Evolutionary conservation across 1,139 yeast genomes (phyloP), one percentile per base, ranked within the genome.

Genomic region (Blastobotrys illinoisensis): DNA sequence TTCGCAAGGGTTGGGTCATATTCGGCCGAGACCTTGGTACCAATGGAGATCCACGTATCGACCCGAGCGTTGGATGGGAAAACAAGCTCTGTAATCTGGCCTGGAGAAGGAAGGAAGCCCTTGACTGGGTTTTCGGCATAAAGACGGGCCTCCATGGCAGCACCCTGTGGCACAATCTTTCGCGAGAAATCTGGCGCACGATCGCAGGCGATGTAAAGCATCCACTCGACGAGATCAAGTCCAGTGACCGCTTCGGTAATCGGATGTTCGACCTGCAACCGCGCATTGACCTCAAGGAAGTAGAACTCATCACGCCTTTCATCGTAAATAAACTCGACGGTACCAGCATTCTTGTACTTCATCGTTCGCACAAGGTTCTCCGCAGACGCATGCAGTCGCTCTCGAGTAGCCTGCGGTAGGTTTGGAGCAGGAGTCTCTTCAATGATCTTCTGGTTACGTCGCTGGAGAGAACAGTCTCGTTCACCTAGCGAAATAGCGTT

Each of bases 401-500:
- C 71, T 65, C 97, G 80, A 2, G 97, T 89, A 4, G 79, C 71
- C 57, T 83, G 89, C 7, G 97, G 95, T 61, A 93, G 79, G 64
- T 87, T 85, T 52, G 98, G 98, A 54, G 98, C 98, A 9, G 99
- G 99, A 0, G 98, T 91, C 72, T 93, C 98, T 74, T 93, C 99
- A 58, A 93, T 88, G 62, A 93, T 78, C 74, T 93, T 93, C 72
- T 93, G 99, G 73, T 91, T 90, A 75, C 98, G 86, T 73, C 99
- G 86, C 74, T 93, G 99, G 64, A 93, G 78, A 20, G 98, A 91
- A 72, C 99, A 93, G 72, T 93, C 99, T 75, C 99, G 83, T 74
- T 93, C 99, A 54, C 98, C 98, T 51, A 93, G 72, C 1, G 98
- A 95, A 68, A 90, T 83, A 7, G 97, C 97, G 60, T 81, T 80